Percentiles rank a stretch among this genome's conserved stretches.
These are phyloP conservation scores for Chaetoscypha palmicola DNA, from an alignment of 2,329 filamentous ascomycete species.

Conservation along the genomic window DNA sequence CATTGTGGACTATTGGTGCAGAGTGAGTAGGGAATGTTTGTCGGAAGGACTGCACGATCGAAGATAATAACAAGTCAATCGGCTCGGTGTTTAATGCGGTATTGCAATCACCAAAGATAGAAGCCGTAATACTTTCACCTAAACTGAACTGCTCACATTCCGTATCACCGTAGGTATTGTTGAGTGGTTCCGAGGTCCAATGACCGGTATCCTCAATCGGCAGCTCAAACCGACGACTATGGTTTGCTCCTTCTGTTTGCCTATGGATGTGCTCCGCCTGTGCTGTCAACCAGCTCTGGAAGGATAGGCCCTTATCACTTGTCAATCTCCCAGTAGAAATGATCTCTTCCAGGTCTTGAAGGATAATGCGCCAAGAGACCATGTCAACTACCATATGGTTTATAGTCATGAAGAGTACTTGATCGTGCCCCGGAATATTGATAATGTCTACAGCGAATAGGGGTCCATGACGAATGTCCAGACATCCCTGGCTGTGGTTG, in stretches of 20 bases:
- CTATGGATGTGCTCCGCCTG: slow-evolving; percentile 28
- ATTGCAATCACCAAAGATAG: slow-evolving; percentile 26
- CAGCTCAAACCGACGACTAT: neutral
- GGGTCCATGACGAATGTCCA: slow-evolving; percentile 9
- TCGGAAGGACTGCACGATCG: slow-evolving; percentile 32
- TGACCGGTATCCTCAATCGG: slow-evolving; percentile 7
- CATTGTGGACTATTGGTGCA: slow-evolving; percentile 34
- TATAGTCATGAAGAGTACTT: slow-evolving; percentile 11
- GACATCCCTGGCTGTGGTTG: slow-evolving; percentile 3
- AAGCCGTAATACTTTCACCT: slow-evolving; percentile 32
- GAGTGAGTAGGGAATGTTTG: slow-evolving; percentile 32
- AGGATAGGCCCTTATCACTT: slow-evolving; percentile 23
- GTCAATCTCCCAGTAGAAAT: slow-evolving; percentile 11
- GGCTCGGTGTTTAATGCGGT: slow-evolving; percentile 31
- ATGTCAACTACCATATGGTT: slow-evolving; percentile 29
- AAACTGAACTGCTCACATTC: slow-evolving; percentile 36
- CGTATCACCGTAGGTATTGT: slow-evolving; percentile 20
- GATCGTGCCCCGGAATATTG: slow-evolving; percentile 3
- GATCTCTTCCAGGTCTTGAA: slow-evolving; percentile 33
- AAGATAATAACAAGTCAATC: slow-evolving; percentile 35
- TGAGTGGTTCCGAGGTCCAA: slow-evolving; percentile 21
- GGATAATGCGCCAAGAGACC: slow-evolving; percentile 33
- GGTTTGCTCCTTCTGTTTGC: neutral
- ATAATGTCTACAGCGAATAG: slow-evolving; percentile 16
- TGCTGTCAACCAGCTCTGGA: slow-evolving; percentile 32